Percentiles rank a stretch among this genome's conserved stretches.
phyloP scores from a whole-genome alignment of 31 red algal species.

The Bonnemaisonia californica region DNA sequence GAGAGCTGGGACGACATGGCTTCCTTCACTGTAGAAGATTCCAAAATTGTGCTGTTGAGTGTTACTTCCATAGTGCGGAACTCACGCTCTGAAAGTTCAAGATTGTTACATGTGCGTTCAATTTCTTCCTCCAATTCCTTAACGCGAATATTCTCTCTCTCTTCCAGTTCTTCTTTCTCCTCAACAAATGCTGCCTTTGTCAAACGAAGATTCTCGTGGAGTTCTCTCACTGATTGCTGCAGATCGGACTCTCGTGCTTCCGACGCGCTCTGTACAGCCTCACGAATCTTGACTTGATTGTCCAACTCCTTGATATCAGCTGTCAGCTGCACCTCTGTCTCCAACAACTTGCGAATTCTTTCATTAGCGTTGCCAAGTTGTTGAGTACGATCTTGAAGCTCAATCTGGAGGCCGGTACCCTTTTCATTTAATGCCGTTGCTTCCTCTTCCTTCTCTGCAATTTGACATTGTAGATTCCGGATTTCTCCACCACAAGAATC shows the following conservation, averaged over 20 bases:
- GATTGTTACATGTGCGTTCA: background rate
- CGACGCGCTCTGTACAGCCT: background rate
- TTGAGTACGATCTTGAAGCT: background rate
- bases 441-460: background rate
- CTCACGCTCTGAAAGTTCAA: constrained; percentile 5
- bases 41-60: background rate
- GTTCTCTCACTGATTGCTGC: background rate
- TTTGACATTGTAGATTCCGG: background rate
- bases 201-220: background rate
- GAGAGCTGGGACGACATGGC: background rate
- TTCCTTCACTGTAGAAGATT: background rate
- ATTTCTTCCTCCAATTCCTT: constrained; percentile 13
- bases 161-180: background rate
- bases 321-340: constrained; percentile 4
- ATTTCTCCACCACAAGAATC: background rate
- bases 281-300: background rate
- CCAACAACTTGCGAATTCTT: background rate
- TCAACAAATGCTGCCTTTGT: background rate
- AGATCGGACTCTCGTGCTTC: constrained; percentile 3
- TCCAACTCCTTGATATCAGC: background rate
- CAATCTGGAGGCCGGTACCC: background rate
- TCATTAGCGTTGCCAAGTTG: background rate
- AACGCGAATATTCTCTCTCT: background rate
- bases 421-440: background rate
- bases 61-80: constrained; percentile 2